These are phyloP conservation scores for Lycium barbarum DNA, from an alignment of 257 asterid species.

Conservation along the genomic window DNA sequence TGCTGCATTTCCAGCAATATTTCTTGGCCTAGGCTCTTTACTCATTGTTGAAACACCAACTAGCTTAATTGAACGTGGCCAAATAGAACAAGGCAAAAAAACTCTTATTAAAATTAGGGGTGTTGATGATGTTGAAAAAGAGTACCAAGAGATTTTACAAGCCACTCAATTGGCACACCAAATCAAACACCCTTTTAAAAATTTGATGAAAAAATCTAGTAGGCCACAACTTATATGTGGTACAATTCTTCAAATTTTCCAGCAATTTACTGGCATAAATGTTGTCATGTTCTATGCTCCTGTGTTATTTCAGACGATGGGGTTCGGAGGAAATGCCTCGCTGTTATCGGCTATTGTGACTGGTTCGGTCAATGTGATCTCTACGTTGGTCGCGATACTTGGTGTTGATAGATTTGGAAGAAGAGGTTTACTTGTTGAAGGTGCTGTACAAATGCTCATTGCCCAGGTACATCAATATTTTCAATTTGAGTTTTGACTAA, in stretches of 20 bases:
- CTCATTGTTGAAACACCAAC: constrained; percentile 61
- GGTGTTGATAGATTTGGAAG: constrained; percentile 56
- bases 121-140: constrained; percentile 44
- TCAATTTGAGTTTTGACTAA: neutral
- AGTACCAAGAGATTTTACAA: constrained; percentile 43
- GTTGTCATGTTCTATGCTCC: constrained; percentile 65
- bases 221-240: constrained; percentile 36
- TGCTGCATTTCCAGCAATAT: constrained; percentile 58
- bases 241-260: constrained; percentile 49
- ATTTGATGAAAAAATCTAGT: constrained; percentile 43
- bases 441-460: constrained; percentile 54
- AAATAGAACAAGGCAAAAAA: constrained; percentile 29
- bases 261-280: constrained; percentile 65
- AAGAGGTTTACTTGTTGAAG: constrained; percentile 48
- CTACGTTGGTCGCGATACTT: constrained; percentile 40
- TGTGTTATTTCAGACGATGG: constrained; percentile 59
- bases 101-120: constrained; percentile 50
- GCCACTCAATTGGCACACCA: constrained; percentile 44
- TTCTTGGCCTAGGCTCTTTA: constrained; percentile 59
- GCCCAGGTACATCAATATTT: constrained; percentile 33
- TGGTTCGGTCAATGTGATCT: constrained; percentile 42
- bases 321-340: constrained; percentile 50
- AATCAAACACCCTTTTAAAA: constrained; percentile 43
- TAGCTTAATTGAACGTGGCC: constrained; percentile 60
- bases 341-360: constrained; percentile 55